Percentiles rank a stretch among this genome's conserved stretches.
These are phyloP conservation scores for Crithidia mellificae DNA, from an alignment of 208 protist species.

Conservation along the genomic window DNA sequence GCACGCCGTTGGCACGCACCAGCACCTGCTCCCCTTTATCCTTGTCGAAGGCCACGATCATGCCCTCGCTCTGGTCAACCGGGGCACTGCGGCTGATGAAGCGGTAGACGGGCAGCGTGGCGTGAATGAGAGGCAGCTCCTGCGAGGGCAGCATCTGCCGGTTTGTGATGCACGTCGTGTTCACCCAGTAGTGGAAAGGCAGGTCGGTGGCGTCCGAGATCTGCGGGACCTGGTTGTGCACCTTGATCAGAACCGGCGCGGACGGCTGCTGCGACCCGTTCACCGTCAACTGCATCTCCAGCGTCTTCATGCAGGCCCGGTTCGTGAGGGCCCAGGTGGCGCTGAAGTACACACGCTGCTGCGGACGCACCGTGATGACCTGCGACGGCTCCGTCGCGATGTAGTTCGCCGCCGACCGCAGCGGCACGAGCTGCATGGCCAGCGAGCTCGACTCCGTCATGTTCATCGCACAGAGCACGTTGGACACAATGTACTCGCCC, in stretches of 20 bases:
- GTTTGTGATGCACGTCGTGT: conserved; percentile 82
- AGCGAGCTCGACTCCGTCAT: conserved; percentile 73
- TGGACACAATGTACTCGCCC: conserved; percentile 65
- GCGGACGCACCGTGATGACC: conserved; percentile 83
- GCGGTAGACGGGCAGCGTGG: conserved; percentile 78
- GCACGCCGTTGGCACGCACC: conserved; percentile 71
- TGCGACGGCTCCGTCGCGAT: no score
- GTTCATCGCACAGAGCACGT: conserved; percentile 65
- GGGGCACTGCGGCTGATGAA: conserved; percentile 47
- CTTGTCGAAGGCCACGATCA: conserved; percentile 83
- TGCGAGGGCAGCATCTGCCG: conserved; percentile 68
- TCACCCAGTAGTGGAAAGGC: conserved; percentile 89
- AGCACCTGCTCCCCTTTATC: conserved; percentile 77
- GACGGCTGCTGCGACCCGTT: conserved; percentile 75
- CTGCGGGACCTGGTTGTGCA: conserved; percentile 73
- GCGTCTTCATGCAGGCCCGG: conserved; percentile 57
- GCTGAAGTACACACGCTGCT: conserved; percentile 88
- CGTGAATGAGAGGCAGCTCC: conserved; percentile 75
- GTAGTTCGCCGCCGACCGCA: conserved; percentile 20
- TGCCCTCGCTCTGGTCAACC: conserved; percentile 54
- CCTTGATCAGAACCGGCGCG: conserved; percentile 74
- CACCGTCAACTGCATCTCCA: conserved; percentile 76
- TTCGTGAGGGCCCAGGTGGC: conserved; percentile 71
- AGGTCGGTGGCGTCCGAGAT: conserved; percentile 47
- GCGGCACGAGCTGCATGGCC: conserved; percentile 41